Evolutionary conservation across 116 monocot species (phyloP).

Genomic region (Zostera marina): DNA sequence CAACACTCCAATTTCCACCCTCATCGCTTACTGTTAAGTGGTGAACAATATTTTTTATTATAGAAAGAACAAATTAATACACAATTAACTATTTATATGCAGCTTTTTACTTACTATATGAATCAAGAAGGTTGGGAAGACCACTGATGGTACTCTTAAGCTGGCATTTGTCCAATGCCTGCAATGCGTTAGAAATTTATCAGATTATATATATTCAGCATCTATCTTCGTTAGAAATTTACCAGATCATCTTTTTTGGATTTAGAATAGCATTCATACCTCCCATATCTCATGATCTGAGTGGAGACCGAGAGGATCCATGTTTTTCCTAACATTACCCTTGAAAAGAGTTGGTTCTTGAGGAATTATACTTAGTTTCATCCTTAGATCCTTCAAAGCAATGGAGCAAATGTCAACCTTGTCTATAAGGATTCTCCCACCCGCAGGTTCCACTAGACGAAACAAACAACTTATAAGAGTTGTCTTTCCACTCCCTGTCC

Average conservation of each 20-base stretch:
- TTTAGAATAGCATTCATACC: constrained; percentile 13
- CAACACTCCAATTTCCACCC: constrained; percentile 87
- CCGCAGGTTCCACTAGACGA: constrained; percentile 47
- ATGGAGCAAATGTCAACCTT: constrained; percentile 57
- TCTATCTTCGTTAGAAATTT: too few species aligned
- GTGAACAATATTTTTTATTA: background rate
- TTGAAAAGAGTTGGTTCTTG: constrained; percentile 86
- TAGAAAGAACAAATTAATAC: background rate
- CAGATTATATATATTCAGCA: too few species aligned
- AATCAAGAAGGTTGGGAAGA: constrained; percentile 31
- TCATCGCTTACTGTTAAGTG: constrained; percentile 25
- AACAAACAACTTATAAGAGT: constrained; percentile 72
- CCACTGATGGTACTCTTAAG: constrained; percentile 38
- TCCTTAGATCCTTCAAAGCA: constrained; percentile 67
- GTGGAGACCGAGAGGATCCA: constrained; percentile 57
- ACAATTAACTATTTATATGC: background rate
- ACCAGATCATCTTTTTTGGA: too few species aligned
- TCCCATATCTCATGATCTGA: constrained; percentile 67
- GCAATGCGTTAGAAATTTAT: background rate
- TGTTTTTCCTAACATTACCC: constrained; percentile 54
- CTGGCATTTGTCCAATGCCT: constrained; percentile 82
- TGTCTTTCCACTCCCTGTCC: constrained; percentile 80
- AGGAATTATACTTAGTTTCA: constrained; percentile 83
- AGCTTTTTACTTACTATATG: constrained; percentile 29
- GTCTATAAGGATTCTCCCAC: constrained; percentile 66